Base-by-base conservation (phyloP, 1,139 yeast genomes). In the Suhomyces choctaworum region DNA sequence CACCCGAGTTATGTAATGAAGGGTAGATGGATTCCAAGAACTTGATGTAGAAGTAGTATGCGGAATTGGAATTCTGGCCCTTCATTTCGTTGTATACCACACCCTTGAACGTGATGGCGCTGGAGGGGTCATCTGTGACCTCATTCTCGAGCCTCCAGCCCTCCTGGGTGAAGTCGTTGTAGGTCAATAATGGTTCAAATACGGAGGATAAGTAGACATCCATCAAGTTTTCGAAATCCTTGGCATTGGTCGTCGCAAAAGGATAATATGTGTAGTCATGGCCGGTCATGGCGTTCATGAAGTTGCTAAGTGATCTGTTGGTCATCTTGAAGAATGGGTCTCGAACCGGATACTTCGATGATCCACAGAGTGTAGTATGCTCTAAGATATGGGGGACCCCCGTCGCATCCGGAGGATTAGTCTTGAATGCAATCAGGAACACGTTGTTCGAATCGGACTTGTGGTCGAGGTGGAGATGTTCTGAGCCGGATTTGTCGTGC, bases 241-340 rank as follows among this genome's bases (percentile, higher is more conserved):
- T 78, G 27, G 64, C 61, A 56, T 92, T 92, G 4, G 97, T 90
- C 2, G 98, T 92, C 16, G 97, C 89, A 69, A 92, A 92, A 4
- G 99, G 98, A 52, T 86, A 92, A 58, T 82, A 90, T 0, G 98
- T 92, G 54, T 88, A 89, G 60, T 92, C 97, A 48, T 86, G 90
- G 12, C 96, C 98, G 0, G 99, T 92, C 96, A 92, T 87, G 10
- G 99, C 99, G 58, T 92, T 92, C 99, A 92, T 92, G 61, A 89
- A 92, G 58, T 88, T 92, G 25, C 97, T 82, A 51, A 92, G 66
- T 2, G 76, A 75, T 48, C 97, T 67, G 56, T 90, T 92, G 40
- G 92, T 70, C 98, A 92, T 92, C 59, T 92, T 90, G 73, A 92
- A 94, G 60, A 92, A 92, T 3, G 99, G 98, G 60, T 92, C 98